These are phyloP conservation scores for Cryptosporidium viatorum DNA, from an alignment of 169 alveolate species.

Conservation along the genomic window DNA sequence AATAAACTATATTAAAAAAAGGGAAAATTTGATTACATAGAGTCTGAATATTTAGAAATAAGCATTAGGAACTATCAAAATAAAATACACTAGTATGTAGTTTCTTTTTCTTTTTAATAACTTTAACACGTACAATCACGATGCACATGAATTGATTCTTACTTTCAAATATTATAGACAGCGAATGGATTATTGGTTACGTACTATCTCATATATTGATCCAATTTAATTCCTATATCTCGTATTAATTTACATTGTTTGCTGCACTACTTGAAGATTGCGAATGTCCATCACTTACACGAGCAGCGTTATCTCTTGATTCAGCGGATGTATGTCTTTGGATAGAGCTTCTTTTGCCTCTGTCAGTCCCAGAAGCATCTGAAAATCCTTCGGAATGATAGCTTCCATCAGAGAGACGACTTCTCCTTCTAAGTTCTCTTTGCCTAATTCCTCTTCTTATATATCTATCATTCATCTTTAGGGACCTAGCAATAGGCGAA, in stretches of 20 bases:
- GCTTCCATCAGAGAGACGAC: conserved; percentile 59
- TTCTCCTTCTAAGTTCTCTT: conserved; percentile 76
- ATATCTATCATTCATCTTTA: conserved; percentile 79
- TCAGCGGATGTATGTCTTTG: conserved; percentile 44
- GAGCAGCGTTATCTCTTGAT: conserved; percentile 15
- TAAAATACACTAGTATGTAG: not conserved
- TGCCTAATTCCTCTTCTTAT: conserved; percentile 78
- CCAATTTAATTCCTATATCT: not conserved
- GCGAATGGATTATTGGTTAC: not conserved
- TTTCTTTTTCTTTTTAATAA: not conserved
- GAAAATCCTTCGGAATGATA: conserved; percentile 60
- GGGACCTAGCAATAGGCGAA: conserved; percentile 78
- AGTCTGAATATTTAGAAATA: not conserved
- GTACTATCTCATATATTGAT: not conserved
- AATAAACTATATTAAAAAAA: not conserved
- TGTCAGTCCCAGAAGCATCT: conserved; percentile 70
- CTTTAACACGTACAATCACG: not conserved
- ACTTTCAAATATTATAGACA: not conserved
- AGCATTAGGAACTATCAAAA: conserved; percentile 36
- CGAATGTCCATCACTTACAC: not conserved
- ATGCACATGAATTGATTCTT: conserved; percentile 13
- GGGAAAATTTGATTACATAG: not conserved
- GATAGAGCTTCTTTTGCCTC: conserved; percentile 22
- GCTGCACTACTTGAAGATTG: conserved; percentile 46
- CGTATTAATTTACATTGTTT: conserved; percentile 29